These are phyloP conservation scores for Chalciporus sphaerocephalus DNA, from an alignment of 768 basidiomycete genomes.

Conservation along the genomic window DNA sequence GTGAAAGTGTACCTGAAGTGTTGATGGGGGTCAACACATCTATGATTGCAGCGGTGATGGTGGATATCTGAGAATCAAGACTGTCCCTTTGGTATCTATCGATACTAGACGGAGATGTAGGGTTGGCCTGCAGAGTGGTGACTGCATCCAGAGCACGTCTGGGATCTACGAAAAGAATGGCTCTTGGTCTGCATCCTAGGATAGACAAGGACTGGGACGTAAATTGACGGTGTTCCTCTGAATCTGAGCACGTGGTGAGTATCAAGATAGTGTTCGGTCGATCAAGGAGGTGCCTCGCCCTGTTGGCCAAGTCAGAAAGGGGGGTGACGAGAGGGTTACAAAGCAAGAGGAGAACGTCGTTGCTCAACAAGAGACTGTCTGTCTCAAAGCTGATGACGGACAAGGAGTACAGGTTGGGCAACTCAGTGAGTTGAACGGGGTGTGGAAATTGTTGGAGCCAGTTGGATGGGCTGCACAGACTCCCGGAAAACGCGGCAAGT, in stretches of 20 bases:
- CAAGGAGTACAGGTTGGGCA: slow-evolving; percentile 19
- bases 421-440: slow-evolving; percentile 47
- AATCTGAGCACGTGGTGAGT: slow-evolving; percentile 29
- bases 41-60: slow-evolving; percentile 40
- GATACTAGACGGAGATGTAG: slow-evolving; percentile 46
- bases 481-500: slow-evolving; percentile 16
- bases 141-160: slow-evolving; percentile 54
- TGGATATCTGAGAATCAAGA: slow-evolving; percentile 53
- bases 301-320: slow-evolving; percentile 34
- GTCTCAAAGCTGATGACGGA: slow-evolving; percentile 12
- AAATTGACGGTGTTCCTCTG: slow-evolving; percentile 12
- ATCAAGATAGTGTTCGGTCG: slow-evolving; percentile 45
- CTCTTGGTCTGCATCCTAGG: slow-evolving; percentile 25
- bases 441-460: slow-evolving; percentile 56
- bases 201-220: slow-evolving; percentile 21
- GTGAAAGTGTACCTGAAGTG: slow-evolving; percentile 6
- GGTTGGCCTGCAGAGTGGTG: slow-evolving; percentile 41
- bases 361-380: slow-evolving; percentile 30
- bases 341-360: slow-evolving; percentile 63
- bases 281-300: slow-evolving; percentile 25
- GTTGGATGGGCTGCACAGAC: slow-evolving; percentile 43
- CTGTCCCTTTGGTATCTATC: slow-evolving; percentile 64
- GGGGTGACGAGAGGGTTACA: slow-evolving; percentile 56
- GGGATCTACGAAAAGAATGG: slow-evolving; percentile 52
- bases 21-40: slow-evolving; percentile 11